Evolutionary conservation across 345 rosid species (phyloP), one percentile per base, ranked within the genome.

Genomic region (Trapa incisa): DNA sequence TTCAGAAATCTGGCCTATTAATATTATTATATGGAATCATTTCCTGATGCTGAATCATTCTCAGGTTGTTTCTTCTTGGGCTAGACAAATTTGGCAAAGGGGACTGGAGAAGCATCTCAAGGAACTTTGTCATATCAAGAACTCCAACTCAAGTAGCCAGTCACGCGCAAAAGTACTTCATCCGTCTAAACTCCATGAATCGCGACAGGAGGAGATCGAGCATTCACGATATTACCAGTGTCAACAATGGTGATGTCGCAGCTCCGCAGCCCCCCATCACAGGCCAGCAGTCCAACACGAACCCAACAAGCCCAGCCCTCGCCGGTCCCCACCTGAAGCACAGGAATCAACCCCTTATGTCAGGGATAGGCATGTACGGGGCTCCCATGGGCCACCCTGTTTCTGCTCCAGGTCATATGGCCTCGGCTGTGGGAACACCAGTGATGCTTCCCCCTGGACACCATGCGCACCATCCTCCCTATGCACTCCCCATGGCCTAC

Each of bases 101-200:
- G 64, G 98, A 92, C 75, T 92, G 98, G 98, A 87, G 96, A 72
- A 92, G 95, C 89, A 92, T 92, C 71, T 87, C 98, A 14, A 85
- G 98, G 69, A 89, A 87, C 77, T 89, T 81, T 67, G 98, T 92
- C 35, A 80, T 85, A 64, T 86, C 98, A 65, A 86, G 98, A 72
- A 92, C 98, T 1, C 98, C 98, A 0, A 89, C 98, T 6, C 98
- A 92, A 75, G 98, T 92, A 32, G 98, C 98, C 1, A 92, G 98
- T 37, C 98, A 92, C 80, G 98, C 98, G 45, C 96, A 92, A 15
- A 92, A 92, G 67, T 92, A 92, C 79, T 92, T 89, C 82, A 87
- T 92, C 56, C 67, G 98, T 32, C 77, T 87, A 50, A 87, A 87
- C 77, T 89, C 98, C 0, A 86, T 89, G 87, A 89, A 87, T 66